Conservation (phyloP, 1,139 yeast species). For the Geotrichum carabidarum region DNA sequence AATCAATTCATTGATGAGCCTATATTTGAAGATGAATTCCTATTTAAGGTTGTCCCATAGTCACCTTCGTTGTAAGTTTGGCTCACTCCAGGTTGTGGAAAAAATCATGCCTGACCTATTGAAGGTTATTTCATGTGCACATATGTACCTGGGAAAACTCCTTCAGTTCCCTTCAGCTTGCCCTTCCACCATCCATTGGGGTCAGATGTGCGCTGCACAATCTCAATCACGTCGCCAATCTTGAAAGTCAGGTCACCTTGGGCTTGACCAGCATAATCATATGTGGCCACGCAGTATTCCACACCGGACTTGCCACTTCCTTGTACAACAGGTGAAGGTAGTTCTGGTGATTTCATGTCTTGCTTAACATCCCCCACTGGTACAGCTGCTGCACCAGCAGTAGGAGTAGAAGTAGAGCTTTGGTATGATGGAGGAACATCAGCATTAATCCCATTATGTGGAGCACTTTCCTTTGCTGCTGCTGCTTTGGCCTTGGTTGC, state of each 20-base stretch:
- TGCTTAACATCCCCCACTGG: slow-evolving; percentile 16
- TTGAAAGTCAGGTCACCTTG: slow-evolving; percentile 82
- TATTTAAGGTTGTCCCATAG: no score
- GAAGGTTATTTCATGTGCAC: slow-evolving; percentile 53
- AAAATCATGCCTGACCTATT: background rate
- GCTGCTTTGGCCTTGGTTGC: slow-evolving; percentile 35
- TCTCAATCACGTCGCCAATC: slow-evolving; percentile 82
- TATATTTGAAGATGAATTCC: no score
- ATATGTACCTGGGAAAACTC: slow-evolving; percentile 96
- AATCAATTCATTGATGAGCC: no score
- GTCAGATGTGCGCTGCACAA: slow-evolving; percentile 75
- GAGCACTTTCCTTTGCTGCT: slow-evolving; percentile 60
- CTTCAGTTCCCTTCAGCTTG: slow-evolving; percentile 70
- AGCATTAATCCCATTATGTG: no score
- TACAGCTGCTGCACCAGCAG: slow-evolving; percentile 11
- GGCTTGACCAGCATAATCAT: slow-evolving; percentile 76
- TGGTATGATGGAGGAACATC: slow-evolving; percentile 26
- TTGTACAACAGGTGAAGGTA: slow-evolving; percentile 40
- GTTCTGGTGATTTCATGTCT: slow-evolving; percentile 25
- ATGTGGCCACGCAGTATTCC: slow-evolving; percentile 68
- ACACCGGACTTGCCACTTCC: slow-evolving; percentile 37
- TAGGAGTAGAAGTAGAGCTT: slow-evolving; percentile 25
- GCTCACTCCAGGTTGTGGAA: background rate
- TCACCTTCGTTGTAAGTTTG: no score
- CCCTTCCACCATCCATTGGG: slow-evolving; percentile 99